These are phyloP conservation scores for Plasmodium relictum DNA, from an alignment of 169 alveolate species.

Conservation along the genomic window DNA sequence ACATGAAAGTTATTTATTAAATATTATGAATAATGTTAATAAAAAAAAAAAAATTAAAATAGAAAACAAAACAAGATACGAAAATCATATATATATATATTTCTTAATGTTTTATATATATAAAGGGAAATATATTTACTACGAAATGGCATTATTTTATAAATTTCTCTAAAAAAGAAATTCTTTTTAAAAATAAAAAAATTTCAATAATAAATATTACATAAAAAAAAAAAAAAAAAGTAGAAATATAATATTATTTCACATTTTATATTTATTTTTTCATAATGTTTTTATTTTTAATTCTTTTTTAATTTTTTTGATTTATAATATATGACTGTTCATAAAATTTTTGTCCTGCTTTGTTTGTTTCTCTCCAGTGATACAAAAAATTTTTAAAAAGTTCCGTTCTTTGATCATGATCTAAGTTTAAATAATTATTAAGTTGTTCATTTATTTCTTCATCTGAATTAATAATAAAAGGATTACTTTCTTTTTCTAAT, in stretches of 20 bases:
- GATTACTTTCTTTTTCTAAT: conserved; percentile 22
- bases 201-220: not conserved
- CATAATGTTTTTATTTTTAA: not conserved
- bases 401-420: conserved; percentile 67
- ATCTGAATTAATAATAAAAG: conserved; percentile 43
- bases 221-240: conserved; percentile 5
- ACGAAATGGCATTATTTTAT: too few species aligned
- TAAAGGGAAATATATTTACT: too few species aligned
- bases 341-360: conserved; percentile 73
- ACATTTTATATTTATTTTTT: not conserved
- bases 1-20: too few species aligned
- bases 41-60: too few species aligned
- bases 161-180: too few species aligned
- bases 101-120: too few species aligned
- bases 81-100: too few species aligned
- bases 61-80: too few species aligned
- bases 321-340: conserved; percentile 16
- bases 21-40: too few species aligned
- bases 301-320: not conserved
- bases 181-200: not conserved
- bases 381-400: conserved; percentile 67
- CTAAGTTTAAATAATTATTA: conserved; percentile 48
- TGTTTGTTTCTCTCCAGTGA: conserved; percentile 74
- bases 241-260: not conserved
- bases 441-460: conserved; percentile 62